Evolutionary conservation across 2,329 filamentous ascomycete genomes (phyloP).

Genomic region (Cercospora sp.): DNA sequence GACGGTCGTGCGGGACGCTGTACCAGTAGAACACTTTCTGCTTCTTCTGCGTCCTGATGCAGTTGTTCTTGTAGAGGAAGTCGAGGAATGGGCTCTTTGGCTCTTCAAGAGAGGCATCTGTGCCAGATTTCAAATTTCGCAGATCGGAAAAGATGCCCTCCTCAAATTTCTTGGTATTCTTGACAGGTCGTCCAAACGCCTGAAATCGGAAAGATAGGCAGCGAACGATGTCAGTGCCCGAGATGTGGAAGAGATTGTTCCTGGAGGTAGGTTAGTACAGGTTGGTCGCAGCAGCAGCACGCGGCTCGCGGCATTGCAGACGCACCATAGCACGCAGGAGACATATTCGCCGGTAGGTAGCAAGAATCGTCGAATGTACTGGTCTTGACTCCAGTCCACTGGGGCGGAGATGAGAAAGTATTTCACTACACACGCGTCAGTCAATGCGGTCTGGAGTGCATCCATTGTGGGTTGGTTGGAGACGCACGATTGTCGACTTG

Average conservation of each 20-base stretch:
- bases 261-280: conserved; percentile 44
- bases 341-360: conserved; percentile 98
- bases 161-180: conserved; percentile 99
- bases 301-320: conserved; percentile 24
- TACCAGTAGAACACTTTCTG: conserved; percentile 99
- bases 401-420: conserved; percentile 99
- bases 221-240: conserved; percentile 96
- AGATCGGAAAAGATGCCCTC: conserved; percentile 99
- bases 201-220: conserved; percentile 98
- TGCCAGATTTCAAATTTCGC: conserved; percentile 96
- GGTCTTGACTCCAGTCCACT: conserved; percentile 94
- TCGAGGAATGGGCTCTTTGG: conserved; percentile 98
- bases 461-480: not conserved
- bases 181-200: conserved; percentile 95
- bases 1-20: conserved; percentile 93
- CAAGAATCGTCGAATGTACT: conserved; percentile 94
- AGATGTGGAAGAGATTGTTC: conserved; percentile 99
- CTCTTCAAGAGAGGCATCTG: conserved; percentile 96
- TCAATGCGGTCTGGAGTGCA: conserved; percentile 14
- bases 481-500: conserved; percentile 93
- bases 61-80: conserved; percentile 99
- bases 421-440: conserved; percentile 68
- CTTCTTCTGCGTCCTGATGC: conserved; percentile 99
- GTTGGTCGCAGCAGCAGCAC: not conserved
- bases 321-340: conserved; percentile 88